phyloP scores from a whole-genome alignment of 2,329 filamentous ascomycete genomes.

The Paracorniculantispora psalliotae region DNA sequence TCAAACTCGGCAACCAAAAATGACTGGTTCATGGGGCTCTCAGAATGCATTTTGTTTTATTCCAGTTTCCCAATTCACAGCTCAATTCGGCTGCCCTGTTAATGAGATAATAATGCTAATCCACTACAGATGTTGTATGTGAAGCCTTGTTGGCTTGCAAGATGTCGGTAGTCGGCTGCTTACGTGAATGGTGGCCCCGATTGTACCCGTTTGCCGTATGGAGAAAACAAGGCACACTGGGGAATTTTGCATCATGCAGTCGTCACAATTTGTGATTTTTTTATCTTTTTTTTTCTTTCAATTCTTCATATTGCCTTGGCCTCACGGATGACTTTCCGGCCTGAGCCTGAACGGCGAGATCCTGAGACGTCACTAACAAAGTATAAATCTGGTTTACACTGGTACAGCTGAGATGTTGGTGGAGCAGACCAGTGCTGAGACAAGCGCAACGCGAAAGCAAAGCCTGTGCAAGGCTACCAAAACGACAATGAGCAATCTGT shows the following conservation, averaged over 20 bases:
- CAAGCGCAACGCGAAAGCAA: background rate
- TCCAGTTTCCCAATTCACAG: too few species aligned
- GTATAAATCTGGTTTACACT: background rate
- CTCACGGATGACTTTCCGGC: background rate
- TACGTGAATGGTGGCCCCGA: background rate
- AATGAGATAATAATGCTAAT: too few species aligned
- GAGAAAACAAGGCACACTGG: background rate
- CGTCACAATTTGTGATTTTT: background rate
- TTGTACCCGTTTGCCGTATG: background rate
- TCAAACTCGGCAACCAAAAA: constrained; percentile 14
- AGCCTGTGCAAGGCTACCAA: background rate
- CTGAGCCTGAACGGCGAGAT: background rate
- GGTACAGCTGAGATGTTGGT: background rate
- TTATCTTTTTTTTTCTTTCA: background rate
- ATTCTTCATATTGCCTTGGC: background rate
- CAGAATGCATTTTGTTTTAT: too few species aligned
- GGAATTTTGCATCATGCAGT: background rate
- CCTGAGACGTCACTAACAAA: constrained; percentile 4
- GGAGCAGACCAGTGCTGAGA: background rate
- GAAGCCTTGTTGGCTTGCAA: too few species aligned
- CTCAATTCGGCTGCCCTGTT: too few species aligned
- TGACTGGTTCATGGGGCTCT: background rate
- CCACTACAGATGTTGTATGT: too few species aligned
- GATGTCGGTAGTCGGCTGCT: background rate
- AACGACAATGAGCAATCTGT: background rate